Evolutionary conservation across 176 grass and related monocot genomes (phyloP), one percentile per base, ranked within the genome.

Genomic region (Cocos nucifera): DNA sequence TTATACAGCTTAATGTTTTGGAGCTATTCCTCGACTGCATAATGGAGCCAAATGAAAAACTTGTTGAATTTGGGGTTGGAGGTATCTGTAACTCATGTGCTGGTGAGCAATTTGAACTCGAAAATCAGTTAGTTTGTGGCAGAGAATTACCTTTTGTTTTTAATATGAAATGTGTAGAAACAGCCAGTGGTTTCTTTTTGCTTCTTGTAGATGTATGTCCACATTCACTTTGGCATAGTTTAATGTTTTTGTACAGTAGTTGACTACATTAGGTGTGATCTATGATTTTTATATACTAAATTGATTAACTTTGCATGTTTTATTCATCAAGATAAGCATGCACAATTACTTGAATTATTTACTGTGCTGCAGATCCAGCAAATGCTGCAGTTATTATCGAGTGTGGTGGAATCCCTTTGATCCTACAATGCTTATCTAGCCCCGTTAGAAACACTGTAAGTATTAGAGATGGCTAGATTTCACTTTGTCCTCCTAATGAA

Each of bases 21-120:
- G 84, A 97, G 73, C 61, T 92, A 44, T 97, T 92, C 65, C 75
- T 97, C 71, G 93, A 97, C 65, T 97, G 93, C 73, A 88, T 97
- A 61, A 92, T 84, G 0, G 93, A 97, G 66, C 81, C 81, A 68
- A 88, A 88, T 76, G 93, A 92, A 88, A 88, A 86, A 64, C 79
- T 97, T 23, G 22, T 91, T 4, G 83, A 97, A 75, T 91, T 85
- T 4, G 84, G 87, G 0, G n/a, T 92, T 49, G 87, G 81, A 71
- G 84, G 93, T 69, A 76, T 97, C 22, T 97, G 87, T 16, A 91
- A 92, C 54, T 97, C 84, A 53, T 88, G 68, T 77, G 72, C 76
- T 9, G 87, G 84, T 92, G 65, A 85, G 78, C 48, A 53, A 54
- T 32, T 19, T 63, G 24, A 19, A 66, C 35, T 44, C 2, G 14